phyloP scores from a whole-genome alignment of 1,284 basidiomycete genomes.

The Inonotus hispidus region DNA sequence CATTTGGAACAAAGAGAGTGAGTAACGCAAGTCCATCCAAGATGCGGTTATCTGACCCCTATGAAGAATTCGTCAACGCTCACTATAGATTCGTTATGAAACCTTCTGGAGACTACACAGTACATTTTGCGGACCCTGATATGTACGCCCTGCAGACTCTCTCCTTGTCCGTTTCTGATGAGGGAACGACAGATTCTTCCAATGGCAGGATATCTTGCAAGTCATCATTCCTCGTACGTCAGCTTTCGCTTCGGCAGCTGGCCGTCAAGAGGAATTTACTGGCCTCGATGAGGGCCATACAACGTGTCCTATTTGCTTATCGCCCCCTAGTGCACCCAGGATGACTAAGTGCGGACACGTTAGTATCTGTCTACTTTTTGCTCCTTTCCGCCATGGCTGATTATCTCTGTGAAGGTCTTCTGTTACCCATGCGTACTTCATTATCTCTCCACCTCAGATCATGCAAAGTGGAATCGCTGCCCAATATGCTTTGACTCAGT shows the following conservation, averaged over 20 bases:
- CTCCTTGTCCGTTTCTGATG: conserved; percentile 16
- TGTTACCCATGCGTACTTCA: conserved; percentile 92
- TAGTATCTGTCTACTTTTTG: conserved; percentile 34
- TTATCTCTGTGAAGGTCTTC: conserved; percentile 53
- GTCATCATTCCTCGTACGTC: conserved; percentile 85
- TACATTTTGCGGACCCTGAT: conserved; percentile 92
- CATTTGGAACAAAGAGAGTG: conserved; percentile 83
- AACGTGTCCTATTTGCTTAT: conserved; percentile 93
- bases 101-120: conserved; percentile 87
- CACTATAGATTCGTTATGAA: conserved; percentile 94
- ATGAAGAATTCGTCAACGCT: conserved; percentile 83
- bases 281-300: conserved; percentile 54
- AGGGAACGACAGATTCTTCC: conserved; percentile 63
- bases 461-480: conserved; percentile 81
- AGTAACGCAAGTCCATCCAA: conserved; percentile 33
- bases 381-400: conserved; percentile 17
- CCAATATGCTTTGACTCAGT: conserved; percentile 97
- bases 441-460: conserved; percentile 81
- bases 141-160: conserved; percentile 52
- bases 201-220: conserved; percentile 96
- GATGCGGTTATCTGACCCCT: conserved; percentile 10
- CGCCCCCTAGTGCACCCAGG: conserved; percentile 83
- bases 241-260: conserved; percentile 49
- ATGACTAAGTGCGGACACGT: conserved; percentile 99
- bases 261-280: conserved; percentile 31